Base-by-base conservation (phyloP, 805 yeast genomes). In the Ogataea methylovora region DNA sequence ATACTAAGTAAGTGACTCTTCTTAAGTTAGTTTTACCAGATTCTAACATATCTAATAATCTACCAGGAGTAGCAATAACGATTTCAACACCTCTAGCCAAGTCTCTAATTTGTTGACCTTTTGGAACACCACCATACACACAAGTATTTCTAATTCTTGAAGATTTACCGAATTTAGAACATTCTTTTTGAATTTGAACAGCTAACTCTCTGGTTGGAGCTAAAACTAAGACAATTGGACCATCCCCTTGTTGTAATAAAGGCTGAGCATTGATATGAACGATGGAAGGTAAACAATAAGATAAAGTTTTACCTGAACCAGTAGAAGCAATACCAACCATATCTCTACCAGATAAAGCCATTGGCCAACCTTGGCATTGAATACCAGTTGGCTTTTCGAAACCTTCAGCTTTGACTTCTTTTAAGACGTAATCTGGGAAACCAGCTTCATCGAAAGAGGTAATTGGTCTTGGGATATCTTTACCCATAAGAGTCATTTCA, bases 341-440 rank as follows among this genome's bases (percentile, higher is more conserved):
- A 61, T 92, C 97, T 69, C 97, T 85, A 71, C 98, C 98, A 51
- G 90, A 79, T 39, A 88, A 71, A 55, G 98, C 98, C 98, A 92
- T 92, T 44, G 98, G 98, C 98, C 98, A 92, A 70, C 98, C 98
- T 71, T 92, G 98, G 65, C 96, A 86, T 70, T 92, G 98, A 56
- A 92, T 92, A 46, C 86, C 87, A 37, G 98, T 92, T 52, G 98
- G 98, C 45, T 69, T 75, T 37, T 80, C 92, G 69, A 92, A 92
- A 41, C 97, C 97, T 65, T 84, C 87, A 40, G 79, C 79, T 64
- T 83, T 76, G 50, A 92, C 88, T 71, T 90, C 96, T 39, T 64
- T 69, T 56, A 92, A 71, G 29, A 90, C 97, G 59, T 90, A 88
- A 50, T 78, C 84, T 46, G 98, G 98, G 75, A 92, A 90, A 31